Evolutionary conservation across 768 basidiomycete genomes (phyloP), one percentile per base, ranked within the genome.

Genomic region (Heimioporus sp.): DNA sequence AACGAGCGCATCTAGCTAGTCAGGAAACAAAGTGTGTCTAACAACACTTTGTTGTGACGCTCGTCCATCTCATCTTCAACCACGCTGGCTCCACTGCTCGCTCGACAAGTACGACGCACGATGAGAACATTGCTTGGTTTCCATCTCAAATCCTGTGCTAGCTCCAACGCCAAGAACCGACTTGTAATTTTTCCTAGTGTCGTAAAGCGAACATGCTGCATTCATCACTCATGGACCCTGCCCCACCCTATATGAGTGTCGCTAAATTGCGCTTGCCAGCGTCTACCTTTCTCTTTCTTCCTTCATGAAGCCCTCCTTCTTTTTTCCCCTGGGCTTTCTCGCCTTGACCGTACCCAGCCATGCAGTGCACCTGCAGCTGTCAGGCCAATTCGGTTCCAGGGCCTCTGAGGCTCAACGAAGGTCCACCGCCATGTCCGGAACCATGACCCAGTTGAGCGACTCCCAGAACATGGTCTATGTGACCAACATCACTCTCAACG

Each of bases 401-500:
- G 17, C 41, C 52, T 15, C 15, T 28, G 39, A 31, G 3, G 55
- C 69, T 17, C 50, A 51, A 10, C 61, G 62, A 43, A 64, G 75
- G 51, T 44, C 61, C 3, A 51, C 24, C 24, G 24, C 64, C 35
- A 46, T 75, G 34, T 39, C 61, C 12, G 74, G 66, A 10, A 50
- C 61, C 11, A 46, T 67, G 19, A 47, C 54, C 1, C 55, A 60
- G 15, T 49, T 77, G 19, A 34, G 42, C 35, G 64, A 76, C 48
- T 43, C 53, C 7, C 60, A 62, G 15, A 65, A 77, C 46, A 24
- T 77, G 15, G 31, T 60, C 44, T 79, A 78, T 49, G 42, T 46
- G 10, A 67, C 70, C 19, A 75, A 75, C 48, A 64, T 77, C 52
- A 71, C 73, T 1, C 55, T 80, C 20, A 72, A 74, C n/a, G 70